Conservation (phyloP, 2,329 filamentous ascomycete species). For the Endocalyx cinctus region DNA sequence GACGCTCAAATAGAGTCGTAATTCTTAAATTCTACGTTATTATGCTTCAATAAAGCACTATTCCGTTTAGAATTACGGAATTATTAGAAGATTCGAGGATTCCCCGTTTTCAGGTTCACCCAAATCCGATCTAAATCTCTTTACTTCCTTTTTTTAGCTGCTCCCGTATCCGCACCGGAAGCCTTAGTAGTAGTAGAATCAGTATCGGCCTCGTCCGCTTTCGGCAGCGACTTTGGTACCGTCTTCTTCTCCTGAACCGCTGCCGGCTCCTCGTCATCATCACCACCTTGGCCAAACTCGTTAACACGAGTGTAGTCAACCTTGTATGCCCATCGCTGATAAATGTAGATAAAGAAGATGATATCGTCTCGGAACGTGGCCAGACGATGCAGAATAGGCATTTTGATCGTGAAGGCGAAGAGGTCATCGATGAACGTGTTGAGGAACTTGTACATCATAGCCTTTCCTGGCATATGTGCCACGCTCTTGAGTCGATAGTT, state of each 20-base stretch:
- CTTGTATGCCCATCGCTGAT: conserved; percentile 90
- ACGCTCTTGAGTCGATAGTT: conserved; percentile 96
- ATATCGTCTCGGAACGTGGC: conserved; percentile 92
- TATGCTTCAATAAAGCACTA: too few species aligned
- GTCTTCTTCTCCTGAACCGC: conserved; percentile 33
- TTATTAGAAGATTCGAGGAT: too few species aligned
- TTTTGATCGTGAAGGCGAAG: conserved; percentile 99
- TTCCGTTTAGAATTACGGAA: too few species aligned
- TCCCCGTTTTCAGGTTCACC: too few species aligned
- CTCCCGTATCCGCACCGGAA: conserved; percentile 45
- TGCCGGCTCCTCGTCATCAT: conserved; percentile 60
- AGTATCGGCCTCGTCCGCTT: conserved; percentile 18
- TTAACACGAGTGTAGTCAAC: conserved; percentile 90
- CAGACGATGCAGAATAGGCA: conserved; percentile 89
- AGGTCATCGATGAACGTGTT: conserved; percentile 99
- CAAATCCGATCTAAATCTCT: too few species aligned
- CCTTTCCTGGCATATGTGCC: conserved; percentile 93
- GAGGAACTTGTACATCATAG: conserved; percentile 97
- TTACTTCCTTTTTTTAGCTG: conserved; percentile 45
- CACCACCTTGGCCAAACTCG: conserved; percentile 97
- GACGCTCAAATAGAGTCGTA: too few species aligned
- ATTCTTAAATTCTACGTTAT: too few species aligned
- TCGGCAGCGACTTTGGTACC: conserved; percentile 32
- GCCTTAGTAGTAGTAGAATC: conserved; percentile 35
- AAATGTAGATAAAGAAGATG: conserved; percentile 97